Conservation (phyloP, 352 stramenopile genomes). For the Phytopythium aichiense region DNA sequence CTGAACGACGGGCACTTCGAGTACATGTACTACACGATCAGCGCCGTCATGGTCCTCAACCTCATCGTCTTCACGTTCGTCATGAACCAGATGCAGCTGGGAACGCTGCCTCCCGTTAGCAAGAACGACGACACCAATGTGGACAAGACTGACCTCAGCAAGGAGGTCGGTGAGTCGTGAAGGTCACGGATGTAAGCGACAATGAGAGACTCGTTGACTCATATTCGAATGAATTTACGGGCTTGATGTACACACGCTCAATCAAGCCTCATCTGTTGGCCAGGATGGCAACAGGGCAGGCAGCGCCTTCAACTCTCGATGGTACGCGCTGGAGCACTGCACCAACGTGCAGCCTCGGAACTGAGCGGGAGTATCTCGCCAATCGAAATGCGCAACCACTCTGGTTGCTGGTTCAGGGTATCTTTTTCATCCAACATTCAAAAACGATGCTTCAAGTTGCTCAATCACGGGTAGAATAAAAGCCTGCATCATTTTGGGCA, state of each 20-base stretch:
- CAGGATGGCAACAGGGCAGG: too few species aligned
- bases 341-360: background rate
- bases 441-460: background rate
- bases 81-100: conserved; percentile 32
- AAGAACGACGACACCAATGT: conserved; percentile 45
- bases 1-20: conserved; percentile 53
- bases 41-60: conserved; percentile 30
- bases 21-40: conserved; percentile 34
- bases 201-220: too few species aligned
- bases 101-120: conserved; percentile 15
- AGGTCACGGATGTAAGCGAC: too few species aligned
- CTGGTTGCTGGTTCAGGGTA: conserved; percentile 3
- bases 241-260: too few species aligned
- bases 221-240: too few species aligned
- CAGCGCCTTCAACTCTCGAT: too few species aligned
- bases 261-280: too few species aligned
- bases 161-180: too few species aligned
- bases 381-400: conserved; percentile 1
- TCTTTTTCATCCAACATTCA: too few species aligned
- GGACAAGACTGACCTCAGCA: conserved; percentile 62
- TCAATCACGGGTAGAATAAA: background rate
- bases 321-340: too few species aligned
- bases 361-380: background rate
- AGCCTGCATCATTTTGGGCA: background rate
- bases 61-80: conserved; percentile 23